phyloP scores from a whole-genome alignment of 768 basidiomycete species.

The Mycena albidolilacea region DNA sequence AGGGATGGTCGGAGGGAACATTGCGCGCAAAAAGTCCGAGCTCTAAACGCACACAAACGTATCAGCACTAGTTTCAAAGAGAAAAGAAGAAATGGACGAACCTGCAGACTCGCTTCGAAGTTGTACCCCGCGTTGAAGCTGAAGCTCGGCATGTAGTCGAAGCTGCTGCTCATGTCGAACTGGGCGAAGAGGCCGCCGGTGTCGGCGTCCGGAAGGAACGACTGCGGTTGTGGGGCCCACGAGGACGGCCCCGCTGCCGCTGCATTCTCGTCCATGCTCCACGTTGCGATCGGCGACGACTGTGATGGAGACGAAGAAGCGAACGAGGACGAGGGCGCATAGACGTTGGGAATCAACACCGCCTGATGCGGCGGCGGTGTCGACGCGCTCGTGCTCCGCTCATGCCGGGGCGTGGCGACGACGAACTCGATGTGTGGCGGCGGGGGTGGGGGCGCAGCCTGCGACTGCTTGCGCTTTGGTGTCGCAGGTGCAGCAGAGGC shows the following conservation, averaged over 20 bases:
- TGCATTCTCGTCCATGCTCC: too few species aligned
- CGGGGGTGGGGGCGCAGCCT: too few species aligned
- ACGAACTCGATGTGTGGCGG: slow-evolving; percentile 19
- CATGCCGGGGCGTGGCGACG: slow-evolving; percentile 37
- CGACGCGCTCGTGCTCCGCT: slow-evolving; percentile 63
- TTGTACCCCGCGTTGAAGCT: slow-evolving; percentile 56
- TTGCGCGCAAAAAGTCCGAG: slow-evolving; percentile 64
- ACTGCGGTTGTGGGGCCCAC: too few species aligned
- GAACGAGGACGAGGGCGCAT: slow-evolving; percentile 37
- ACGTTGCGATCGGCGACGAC: too few species aligned
- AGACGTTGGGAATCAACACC: slow-evolving; percentile 81
- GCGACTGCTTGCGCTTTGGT: too few species aligned
- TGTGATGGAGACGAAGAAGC: too few species aligned
- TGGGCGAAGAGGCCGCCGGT: too few species aligned
- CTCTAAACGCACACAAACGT: slow-evolving; percentile 47
- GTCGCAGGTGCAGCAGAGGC: too few species aligned
- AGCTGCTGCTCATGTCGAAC: slow-evolving; percentile 40
- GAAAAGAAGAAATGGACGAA: background rate
- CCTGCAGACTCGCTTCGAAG: slow-evolving; percentile 56
- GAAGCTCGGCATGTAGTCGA: slow-evolving; percentile 67
- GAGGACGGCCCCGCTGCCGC: too few species aligned
- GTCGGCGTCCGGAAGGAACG: too few species aligned
- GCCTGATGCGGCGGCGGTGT: slow-evolving; percentile 75
- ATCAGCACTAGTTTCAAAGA: background rate
- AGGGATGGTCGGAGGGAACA: slow-evolving; percentile 48